A percentile compares a stretch with the other conserved stretches of the same genome.
Conservation (phyloP, 371 early-diverging fungal species). For the Nematocida sp. region DNA sequence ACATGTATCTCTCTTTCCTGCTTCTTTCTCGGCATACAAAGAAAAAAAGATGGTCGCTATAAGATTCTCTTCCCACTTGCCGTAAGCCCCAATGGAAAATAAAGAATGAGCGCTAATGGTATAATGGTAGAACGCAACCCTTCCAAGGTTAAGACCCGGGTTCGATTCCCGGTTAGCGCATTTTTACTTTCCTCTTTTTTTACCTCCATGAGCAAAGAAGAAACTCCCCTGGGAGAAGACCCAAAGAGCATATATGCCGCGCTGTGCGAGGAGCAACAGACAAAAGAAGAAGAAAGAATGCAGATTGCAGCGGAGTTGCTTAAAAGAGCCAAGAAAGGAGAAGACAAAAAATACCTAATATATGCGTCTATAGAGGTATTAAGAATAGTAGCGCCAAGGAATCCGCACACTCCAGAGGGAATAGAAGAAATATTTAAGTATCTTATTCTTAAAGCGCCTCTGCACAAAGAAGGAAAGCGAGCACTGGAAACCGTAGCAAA, state of each 20-base stretch:
- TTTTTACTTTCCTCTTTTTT: conserved; percentile 31
- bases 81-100: too few relatives aligned
- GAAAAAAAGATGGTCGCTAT: too few relatives aligned
- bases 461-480: conserved; percentile 9
- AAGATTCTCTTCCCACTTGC: too few relatives aligned
- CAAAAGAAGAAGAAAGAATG: background rate
- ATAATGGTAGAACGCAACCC: conserved; percentile 64
- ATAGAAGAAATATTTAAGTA: conserved; percentile 11
- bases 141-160: conserved; percentile 66
- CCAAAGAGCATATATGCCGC: conserved; percentile 15
- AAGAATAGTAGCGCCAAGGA: conserved; percentile 31
- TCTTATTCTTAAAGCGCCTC: conserved; percentile 1
- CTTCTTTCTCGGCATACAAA: conserved; percentile 1
- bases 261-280: conserved; percentile 35
- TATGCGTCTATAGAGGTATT: conserved; percentile 33
- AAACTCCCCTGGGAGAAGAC: background rate
- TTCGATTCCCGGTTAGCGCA: conserved; percentile 65
- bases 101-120: conserved; percentile 57
- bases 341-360: background rate
- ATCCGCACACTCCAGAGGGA: conserved; percentile 4
- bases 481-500: conserved; percentile 29
- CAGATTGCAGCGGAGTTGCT: background rate
- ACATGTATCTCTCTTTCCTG: background rate
- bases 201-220: background rate
- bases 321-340: background rate